phyloP scores from a whole-genome alignment of 1,139 yeast species.

The Sugiyamaella grinbergsii region DNA sequence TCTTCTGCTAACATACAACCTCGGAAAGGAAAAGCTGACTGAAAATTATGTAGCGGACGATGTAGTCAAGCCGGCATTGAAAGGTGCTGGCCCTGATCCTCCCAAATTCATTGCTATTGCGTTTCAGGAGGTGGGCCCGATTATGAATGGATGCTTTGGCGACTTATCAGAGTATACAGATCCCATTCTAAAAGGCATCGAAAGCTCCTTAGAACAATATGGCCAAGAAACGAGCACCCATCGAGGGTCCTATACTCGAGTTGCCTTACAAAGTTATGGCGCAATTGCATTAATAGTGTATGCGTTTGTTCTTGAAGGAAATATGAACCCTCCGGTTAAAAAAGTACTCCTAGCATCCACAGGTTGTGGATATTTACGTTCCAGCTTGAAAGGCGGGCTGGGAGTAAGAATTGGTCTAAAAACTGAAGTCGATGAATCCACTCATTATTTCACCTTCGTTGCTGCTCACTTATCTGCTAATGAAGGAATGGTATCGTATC shows the following conservation, averaged over 20 bases:
- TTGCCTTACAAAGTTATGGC: conserved; percentile 58
- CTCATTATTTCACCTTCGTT: conserved; percentile 59
- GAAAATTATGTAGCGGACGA: conserved; percentile 30
- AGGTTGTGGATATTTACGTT: conserved; percentile 56
- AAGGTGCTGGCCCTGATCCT: conserved; percentile 7
- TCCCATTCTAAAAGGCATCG: conserved; percentile 47
- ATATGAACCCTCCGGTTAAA: conserved; percentile 34
- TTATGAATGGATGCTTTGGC: conserved; percentile 62
- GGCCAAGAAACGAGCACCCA: conserved; percentile 34
- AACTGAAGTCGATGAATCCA: conserved; percentile 31
- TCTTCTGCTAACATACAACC: conserved; percentile 44
- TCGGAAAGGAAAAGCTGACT: conserved; percentile 45
- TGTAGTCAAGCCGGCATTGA: conserved; percentile 24
- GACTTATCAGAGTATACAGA: conserved; percentile 48
- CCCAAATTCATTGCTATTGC: conserved; percentile 66
- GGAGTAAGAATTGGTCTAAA: conserved; percentile 54
- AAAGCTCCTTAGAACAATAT: conserved; percentile 47
- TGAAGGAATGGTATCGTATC: conserved; percentile 60
- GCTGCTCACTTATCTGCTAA: conserved; percentile 73
- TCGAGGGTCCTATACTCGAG: conserved; percentile 45
- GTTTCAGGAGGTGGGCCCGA: conserved; percentile 71
- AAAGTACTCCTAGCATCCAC: conserved; percentile 34
- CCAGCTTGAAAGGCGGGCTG: conserved; percentile 76
- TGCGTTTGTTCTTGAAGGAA: conserved; percentile 36
- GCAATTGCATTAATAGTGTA: conserved; percentile 65